Evolutionary conservation across 2,329 filamentous ascomycete species (phyloP), one percentile per base, ranked within the genome.

Genomic region (Phaeoacremonium minimum): DNA sequence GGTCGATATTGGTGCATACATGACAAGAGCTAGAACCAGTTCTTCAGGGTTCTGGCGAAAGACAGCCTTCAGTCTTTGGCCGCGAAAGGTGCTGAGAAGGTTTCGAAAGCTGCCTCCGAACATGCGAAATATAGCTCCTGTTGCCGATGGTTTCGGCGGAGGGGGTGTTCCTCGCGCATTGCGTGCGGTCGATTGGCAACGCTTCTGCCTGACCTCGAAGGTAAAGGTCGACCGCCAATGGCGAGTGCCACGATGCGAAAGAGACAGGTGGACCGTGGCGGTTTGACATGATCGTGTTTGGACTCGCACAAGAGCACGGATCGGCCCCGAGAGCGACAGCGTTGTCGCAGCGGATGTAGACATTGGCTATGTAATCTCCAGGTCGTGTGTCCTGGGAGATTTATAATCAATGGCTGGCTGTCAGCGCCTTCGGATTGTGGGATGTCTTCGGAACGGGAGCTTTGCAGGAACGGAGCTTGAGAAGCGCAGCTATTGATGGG

Each of bases 31-130:
- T 15, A 68, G 35, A 0, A 67, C 50, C 8, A 67, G 55, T 46
- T 70, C 67, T 19, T 63, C 63, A 3, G 68, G 68, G 41, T 61
- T 69, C 37, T 65, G 56, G 5, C 56, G 57, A 40, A 60, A 69
- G 4, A 69, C 48, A 3, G 41, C 52, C 19, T 53, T 57, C 26
- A 70, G 47, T 16, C 49, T 63, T 28, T 60, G 53, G 14, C 62
- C 60, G 11, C 56, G 55, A 32, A 69, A 58, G n/a, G 60, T 54
- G n/a, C 40, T 47, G 32, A 60, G 45, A 14, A 68, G 38, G 6
- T 54, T 58, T 15, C 57, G 51, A 38, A 67, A 44, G 36, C 48
- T 60, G 15, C 40, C 46, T 28, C 33, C 36, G 6, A 65, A 19
- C 12, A 53, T 48, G 18, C 61, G 52, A 36, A 51, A 48, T 7